phyloP scores from a whole-genome alignment of 306 rosid species.

The Rosa multiflora region DNA sequence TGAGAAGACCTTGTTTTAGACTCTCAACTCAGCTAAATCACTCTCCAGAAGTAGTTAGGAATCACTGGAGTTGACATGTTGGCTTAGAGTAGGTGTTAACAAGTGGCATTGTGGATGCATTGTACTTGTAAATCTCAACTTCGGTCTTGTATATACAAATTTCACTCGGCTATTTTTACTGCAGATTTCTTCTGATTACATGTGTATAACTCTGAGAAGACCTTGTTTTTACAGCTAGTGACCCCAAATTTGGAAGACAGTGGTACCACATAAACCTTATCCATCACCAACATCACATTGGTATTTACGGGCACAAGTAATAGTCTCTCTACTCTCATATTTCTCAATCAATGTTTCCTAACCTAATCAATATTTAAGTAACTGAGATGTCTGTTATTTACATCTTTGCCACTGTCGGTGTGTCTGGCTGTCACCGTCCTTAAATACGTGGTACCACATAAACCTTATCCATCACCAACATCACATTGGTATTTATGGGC shows the following conservation, averaged over 20 bases:
- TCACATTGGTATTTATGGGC: neutral
- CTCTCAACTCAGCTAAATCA: slow-evolving; percentile 29
- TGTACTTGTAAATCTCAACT: slow-evolving; percentile 27
- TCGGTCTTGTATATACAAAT: slow-evolving; percentile 31
- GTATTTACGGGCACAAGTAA: neutral
- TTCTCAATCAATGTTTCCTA: too few relatives aligned
- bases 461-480: neutral
- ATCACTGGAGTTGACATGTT: slow-evolving; percentile 41
- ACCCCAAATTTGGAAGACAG: neutral
- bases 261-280: neutral
- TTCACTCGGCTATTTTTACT: slow-evolving; percentile 26
- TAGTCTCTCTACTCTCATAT: neutral
- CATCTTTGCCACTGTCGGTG: slow-evolving; percentile 44
- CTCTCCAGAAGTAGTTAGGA: slow-evolving; percentile 29
- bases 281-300: neutral
- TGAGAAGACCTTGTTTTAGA: neutral
- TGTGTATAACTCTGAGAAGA: neutral
- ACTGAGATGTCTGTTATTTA: neutral
- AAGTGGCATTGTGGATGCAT: slow-evolving; percentile 28
- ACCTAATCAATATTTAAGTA: neutral
- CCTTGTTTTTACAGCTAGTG: slow-evolving; percentile 2
- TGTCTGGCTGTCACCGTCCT: neutral
- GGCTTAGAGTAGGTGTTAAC: slow-evolving; percentile 20
- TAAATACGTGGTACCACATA: neutral
- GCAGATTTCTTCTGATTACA: slow-evolving; percentile 14